Conservation (phyloP, 2,329 filamentous ascomycete species). For the Ceratocystiopsis minuta region DNA sequence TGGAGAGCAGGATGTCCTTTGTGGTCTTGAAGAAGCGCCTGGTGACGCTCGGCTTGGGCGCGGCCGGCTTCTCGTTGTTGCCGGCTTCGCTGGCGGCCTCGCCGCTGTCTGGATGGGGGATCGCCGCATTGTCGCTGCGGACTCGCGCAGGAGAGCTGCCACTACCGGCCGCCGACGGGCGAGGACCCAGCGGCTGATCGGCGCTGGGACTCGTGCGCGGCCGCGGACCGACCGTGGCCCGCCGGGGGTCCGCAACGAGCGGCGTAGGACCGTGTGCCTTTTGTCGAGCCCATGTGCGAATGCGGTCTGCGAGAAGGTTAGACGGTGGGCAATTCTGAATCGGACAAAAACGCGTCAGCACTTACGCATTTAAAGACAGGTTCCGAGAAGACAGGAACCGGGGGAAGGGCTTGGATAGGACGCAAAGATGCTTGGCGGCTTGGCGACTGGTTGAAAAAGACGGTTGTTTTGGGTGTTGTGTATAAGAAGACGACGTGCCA, state of each 20-base stretch:
- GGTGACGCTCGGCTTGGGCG: slow-evolving; percentile 7
- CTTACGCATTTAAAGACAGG: background rate
- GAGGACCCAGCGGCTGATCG: too few species aligned
- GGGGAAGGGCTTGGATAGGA: too few species aligned
- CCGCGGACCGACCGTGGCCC: background rate
- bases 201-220: too few species aligned
- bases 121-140: too few species aligned
- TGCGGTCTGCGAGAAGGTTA: slow-evolving; percentile 11
- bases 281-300: slow-evolving; percentile 14
- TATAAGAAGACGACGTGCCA: too few species aligned
- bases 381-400: too few species aligned
- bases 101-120: too few species aligned
- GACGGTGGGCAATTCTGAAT: background rate
- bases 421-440: too few species aligned
- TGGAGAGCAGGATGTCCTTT: slow-evolving; percentile 38
- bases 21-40: slow-evolving; percentile 24
- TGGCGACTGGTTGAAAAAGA: too few species aligned
- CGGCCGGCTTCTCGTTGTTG: slow-evolving; percentile 5
- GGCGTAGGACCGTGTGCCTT: slow-evolving; percentile 14
- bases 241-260: slow-evolving; percentile 4
- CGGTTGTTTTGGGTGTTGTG: too few species aligned
- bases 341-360: background rate
- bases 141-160: too few species aligned
- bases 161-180: too few species aligned
- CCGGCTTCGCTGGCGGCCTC: background rate